phyloP scores from a whole-genome alignment of 192 early-diverging fungal genomes.

The Phycomyces blakesleeanus region DNA sequence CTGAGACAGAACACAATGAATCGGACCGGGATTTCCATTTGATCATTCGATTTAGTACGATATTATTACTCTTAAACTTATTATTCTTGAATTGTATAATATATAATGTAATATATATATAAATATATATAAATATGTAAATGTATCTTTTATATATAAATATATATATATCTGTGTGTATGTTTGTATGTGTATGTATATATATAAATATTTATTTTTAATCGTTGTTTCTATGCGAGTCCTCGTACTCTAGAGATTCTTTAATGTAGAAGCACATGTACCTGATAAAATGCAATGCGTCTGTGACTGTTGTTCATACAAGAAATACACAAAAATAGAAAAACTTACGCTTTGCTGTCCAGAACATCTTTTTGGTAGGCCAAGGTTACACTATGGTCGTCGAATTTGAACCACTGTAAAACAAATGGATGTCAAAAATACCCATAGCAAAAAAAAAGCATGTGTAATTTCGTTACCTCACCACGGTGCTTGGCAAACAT shows the following conservation, averaged over 20 bases:
- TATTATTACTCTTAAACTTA: too few relatives aligned
- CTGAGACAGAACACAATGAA: too few relatives aligned
- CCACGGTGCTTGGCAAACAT: slow-evolving; percentile 74
- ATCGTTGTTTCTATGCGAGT: neutral
- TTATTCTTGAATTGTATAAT: too few relatives aligned
- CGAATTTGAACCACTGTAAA: slow-evolving; percentile 81
- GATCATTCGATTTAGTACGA: too few relatives aligned
- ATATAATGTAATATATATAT: too few relatives aligned
- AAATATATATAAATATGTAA: too few relatives aligned
- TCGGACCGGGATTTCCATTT: too few relatives aligned
- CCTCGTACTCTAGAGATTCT: slow-evolving; percentile 57
- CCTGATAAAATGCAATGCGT: slow-evolving; percentile 34
- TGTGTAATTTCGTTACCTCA: slow-evolving; percentile 45
- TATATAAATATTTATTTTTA: neutral
- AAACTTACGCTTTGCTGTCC: slow-evolving; percentile 61
- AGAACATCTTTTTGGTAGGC: slow-evolving; percentile 72
- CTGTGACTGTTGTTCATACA: neutral
- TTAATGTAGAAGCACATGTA: slow-evolving; percentile 93
- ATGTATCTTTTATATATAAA: too few relatives aligned
- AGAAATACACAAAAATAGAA: neutral
- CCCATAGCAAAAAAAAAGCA: neutral
- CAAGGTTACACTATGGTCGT: slow-evolving; percentile 76
- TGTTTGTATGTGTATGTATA: neutral
- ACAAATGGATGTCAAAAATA: neutral
- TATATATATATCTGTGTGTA: neutral